Base-by-base conservation (phyloP, 2,329 filamentous ascomycete species). In the Phyllosticta paracitricarpa region DNA sequence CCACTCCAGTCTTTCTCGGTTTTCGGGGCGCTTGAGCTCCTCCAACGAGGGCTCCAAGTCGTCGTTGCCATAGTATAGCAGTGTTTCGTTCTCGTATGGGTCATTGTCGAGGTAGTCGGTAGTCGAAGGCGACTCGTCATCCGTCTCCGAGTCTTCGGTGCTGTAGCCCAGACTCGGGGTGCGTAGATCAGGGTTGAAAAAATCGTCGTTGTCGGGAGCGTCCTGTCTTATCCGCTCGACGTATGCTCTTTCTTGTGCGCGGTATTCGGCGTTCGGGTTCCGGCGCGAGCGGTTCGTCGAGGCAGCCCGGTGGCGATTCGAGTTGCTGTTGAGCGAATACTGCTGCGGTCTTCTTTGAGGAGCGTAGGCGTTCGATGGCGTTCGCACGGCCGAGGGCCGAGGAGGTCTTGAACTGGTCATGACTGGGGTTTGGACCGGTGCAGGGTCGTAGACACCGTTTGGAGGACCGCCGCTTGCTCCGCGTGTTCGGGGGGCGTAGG, bases 1-100 rank as follows among this genome's bases (percentile, higher is more conserved):
- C 94, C 94, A 99, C 75, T 99, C 94, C 25, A 99, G 79, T 54
- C 93, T 82, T 74, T 97, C 94, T 64, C 92, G 83, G 70, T 92
- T 97, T 65, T 87, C 85, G 0, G 91, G 89, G 68, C 97, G 89
- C 73, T 89, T 88, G 58, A 97, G 76, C 72, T 99, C 94, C 69
- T 97, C 94, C 25, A 90, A 82, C 3, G 90, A 94, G 0, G 92
- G 92, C 68, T 94, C 89, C 66, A 91, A 84, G 66, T 94, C 88
- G 68, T 97, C 91, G 69, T 93, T 91, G 62, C 90, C 89, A 70
- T 96, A 92, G 69, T 96, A 96, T 72, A 97, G 85, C 70, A 96
- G 86, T 19, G 90, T 93, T 72, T 97, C 92, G 67, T 95, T 89
- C 70, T 97, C 92, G 73, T 93, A 93, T 17, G 86, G 82, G 71